These are phyloP conservation scores for Hypericum androsaemum DNA, from an alignment of 345 rosid genomes.

Conservation along the genomic window DNA sequence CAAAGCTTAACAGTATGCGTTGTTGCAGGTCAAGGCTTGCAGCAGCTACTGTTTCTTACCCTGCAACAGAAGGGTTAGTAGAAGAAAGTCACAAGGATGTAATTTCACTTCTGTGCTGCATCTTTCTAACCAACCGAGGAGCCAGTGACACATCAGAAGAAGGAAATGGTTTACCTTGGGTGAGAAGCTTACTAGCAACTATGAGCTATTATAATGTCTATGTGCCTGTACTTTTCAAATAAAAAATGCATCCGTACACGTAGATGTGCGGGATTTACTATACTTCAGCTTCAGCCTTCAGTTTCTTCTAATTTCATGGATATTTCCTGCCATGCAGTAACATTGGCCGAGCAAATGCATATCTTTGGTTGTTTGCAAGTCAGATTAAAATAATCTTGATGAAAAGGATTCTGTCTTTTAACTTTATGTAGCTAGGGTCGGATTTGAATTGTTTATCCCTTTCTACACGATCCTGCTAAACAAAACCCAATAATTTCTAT, in stretches of 20 bases:
- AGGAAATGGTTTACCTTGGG: conserved; percentile 43
- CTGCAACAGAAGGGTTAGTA: conserved; percentile 36
- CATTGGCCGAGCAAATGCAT: too few species aligned
- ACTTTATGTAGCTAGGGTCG: too few species aligned
- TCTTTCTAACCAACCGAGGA: conserved; percentile 73
- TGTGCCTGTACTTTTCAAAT: too few species aligned
- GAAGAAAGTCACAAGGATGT: conserved; percentile 42
- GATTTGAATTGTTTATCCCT: too few species aligned
- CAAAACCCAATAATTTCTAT: too few species aligned
- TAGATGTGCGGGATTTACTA: not conserved
- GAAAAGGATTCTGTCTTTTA: too few species aligned
- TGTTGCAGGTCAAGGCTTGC: conserved; percentile 74
- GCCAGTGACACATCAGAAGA: conserved; percentile 60
- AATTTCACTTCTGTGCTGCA: conserved; percentile 69
- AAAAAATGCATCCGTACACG: too few species aligned
- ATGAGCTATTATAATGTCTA: not conserved
- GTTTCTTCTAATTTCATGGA: too few species aligned
- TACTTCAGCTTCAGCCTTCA: not conserved
- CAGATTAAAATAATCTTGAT: too few species aligned
- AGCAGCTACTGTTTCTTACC: conserved; percentile 44
- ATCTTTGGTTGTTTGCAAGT: too few species aligned
- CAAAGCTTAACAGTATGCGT: not conserved
- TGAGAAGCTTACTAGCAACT: conserved; percentile 22
- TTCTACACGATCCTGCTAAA: too few species aligned
- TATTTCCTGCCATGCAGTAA: too few species aligned